These are phyloP conservation scores for Thalia dealbata DNA, from an alignment of 176 grass and related monocot species.

Conservation along the genomic window DNA sequence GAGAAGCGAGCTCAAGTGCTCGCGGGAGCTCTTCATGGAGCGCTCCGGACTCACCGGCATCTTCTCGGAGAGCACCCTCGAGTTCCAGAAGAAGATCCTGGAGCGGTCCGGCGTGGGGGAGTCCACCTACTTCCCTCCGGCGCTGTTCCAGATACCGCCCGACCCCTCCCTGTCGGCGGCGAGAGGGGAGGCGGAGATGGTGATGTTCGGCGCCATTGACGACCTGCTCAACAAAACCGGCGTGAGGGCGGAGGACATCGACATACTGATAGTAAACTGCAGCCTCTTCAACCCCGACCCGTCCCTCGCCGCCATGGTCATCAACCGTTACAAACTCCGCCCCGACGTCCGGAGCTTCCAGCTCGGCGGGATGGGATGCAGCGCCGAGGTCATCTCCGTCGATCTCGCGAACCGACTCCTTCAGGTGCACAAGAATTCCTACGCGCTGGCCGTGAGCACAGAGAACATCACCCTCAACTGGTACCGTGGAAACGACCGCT, in stretches of 20 bases:
- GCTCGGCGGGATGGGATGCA: slow-evolving; percentile 16
- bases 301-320: slow-evolving; percentile 9
- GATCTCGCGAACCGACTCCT: slow-evolving; percentile 13
- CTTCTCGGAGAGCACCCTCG: slow-evolving; percentile 3
- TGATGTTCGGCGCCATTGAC: slow-evolving; percentile 14
- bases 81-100: slow-evolving; percentile 10
- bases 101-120: slow-evolving; percentile 10
- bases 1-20: neutral
- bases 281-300: slow-evolving; percentile 20
- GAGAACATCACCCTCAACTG: slow-evolving; percentile 17
- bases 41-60: neutral
- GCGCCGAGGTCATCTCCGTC: slow-evolving; percentile 4
- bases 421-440: slow-evolving; percentile 7
- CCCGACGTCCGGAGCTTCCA: slow-evolving; percentile 4
- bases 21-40: neutral
- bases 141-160: neutral
- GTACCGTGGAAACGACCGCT: slow-evolving; percentile 1
- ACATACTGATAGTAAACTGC: slow-evolving; percentile 8
- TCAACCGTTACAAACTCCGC: slow-evolving; percentile 13
- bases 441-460: slow-evolving; percentile 7
- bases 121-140: slow-evolving; percentile 10
- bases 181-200: slow-evolving; percentile 12
- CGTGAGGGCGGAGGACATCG: slow-evolving; percentile 8
- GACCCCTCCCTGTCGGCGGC: slow-evolving; percentile 1
- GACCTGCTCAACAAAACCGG: neutral